Percentiles rank a stretch among this genome's conserved stretches.
Evolutionary conservation across 177 flowering plant species (phyloP).

Genomic region (Vitis hybrid): DNA sequence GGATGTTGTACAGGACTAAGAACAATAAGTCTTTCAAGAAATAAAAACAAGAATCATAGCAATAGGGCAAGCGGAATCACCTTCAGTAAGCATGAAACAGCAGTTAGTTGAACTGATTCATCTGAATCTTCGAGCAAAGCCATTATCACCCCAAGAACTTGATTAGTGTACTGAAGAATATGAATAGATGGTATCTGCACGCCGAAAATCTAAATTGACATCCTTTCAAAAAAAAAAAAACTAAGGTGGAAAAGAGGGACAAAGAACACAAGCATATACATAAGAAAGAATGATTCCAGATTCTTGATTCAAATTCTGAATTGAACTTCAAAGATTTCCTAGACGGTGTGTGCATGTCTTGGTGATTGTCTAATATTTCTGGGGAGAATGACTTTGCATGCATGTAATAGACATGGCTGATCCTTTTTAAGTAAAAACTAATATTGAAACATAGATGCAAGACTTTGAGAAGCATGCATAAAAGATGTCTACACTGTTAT

Average conservation of each 20-base stretch:
- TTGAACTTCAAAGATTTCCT: no score
- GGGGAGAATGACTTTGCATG: no score
- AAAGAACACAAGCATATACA: no score
- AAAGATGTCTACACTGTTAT: no score
- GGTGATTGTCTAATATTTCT: no score
- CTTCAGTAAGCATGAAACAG: conserved; percentile 77
- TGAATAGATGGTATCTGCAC: conserved; percentile 80
- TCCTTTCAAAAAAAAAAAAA: not conserved
- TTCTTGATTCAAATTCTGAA: no score
- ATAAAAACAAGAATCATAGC: not conserved
- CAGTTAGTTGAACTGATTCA: conserved; percentile 87
- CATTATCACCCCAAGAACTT: conserved; percentile 83
- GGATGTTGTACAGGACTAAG: not conserved
- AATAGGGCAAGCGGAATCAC: conserved; percentile 30
- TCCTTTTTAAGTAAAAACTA: no score
- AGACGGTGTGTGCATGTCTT: no score
- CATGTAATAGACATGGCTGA: no score
- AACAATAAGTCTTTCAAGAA: not conserved
- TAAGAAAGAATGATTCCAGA: no score
- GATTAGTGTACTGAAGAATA: conserved; percentile 54
- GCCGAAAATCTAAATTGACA: not conserved
- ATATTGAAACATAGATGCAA: no score
- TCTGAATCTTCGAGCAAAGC: conserved; percentile 88
- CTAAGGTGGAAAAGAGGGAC: not conserved
- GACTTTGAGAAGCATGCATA: no score